Evolutionary conservation across 768 basidiomycete species (phyloP).

Genomic region (Tricholoma terreum): DNA sequence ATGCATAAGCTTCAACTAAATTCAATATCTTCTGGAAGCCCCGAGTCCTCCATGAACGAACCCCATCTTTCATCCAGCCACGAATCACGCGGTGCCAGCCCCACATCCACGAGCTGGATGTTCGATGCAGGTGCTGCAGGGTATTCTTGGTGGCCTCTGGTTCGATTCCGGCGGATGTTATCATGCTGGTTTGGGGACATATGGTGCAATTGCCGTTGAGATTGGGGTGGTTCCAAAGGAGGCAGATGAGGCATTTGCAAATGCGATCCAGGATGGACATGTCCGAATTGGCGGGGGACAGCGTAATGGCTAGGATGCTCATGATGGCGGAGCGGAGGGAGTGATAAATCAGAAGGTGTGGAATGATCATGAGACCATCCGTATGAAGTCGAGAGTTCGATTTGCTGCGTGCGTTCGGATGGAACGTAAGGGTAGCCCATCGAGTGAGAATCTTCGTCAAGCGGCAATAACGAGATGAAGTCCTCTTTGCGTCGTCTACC

Average conservation of each 20-base stretch:
- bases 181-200: constrained; percentile 14
- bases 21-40: constrained; percentile 31
- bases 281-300: background rate
- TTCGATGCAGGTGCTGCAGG: constrained; percentile 9
- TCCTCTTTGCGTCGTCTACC: background rate
- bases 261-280: background rate
- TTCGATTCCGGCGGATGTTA: constrained; percentile 8
- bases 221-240: background rate
- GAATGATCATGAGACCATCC: constrained; percentile 2
- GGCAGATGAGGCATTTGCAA: background rate
- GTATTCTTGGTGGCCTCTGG: constrained; percentile 14
- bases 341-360: background rate
- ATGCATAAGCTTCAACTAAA: constrained; percentile 4
- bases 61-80: constrained; percentile 58
- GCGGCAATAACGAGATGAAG: background rate
- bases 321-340: background rate
- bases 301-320: background rate
- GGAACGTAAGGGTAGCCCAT: constrained; percentile 16
- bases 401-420: constrained; percentile 15
- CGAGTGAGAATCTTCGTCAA: background rate
- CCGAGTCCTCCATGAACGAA: constrained; percentile 58
- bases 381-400: constrained; percentile 1
- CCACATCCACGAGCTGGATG: constrained; percentile 55
- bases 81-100: constrained; percentile 55
- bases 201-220: background rate